A percentile compares a stretch with the other conserved stretches of the same genome.
Conservation (phyloP, 2,329 filamentous ascomycete genomes). For the Epichloe amarillans region DNA sequence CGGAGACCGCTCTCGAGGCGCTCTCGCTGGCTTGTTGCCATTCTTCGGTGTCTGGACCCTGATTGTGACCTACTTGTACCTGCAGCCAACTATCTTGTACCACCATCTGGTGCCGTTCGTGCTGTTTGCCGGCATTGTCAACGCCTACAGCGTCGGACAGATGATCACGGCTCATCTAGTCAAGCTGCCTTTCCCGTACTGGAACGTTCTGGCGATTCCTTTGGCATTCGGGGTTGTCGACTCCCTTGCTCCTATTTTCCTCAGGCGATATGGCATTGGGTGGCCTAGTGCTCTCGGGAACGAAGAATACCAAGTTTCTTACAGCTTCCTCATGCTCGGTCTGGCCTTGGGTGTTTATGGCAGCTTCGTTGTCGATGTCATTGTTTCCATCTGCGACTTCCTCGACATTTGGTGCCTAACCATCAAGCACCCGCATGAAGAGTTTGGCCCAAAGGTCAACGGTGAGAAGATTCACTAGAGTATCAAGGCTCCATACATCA, state of each 20-base stretch:
- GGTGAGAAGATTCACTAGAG: constrained; percentile 27
- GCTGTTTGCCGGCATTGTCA: constrained; percentile 78
- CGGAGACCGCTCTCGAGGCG: constrained; percentile 56
- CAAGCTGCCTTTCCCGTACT: constrained; percentile 76
- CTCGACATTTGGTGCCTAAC: constrained; percentile 97
- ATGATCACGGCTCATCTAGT: constrained; percentile 94
- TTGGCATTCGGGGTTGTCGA: constrained; percentile 69
- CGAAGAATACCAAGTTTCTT: constrained; percentile 78
- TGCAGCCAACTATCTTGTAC: constrained; percentile 73
- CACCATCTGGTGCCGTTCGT: constrained; percentile 80
- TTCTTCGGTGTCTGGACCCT: constrained; percentile 68
- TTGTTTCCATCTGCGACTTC: constrained; percentile 95
- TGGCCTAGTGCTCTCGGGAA: constrained; percentile 67
- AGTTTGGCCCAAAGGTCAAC: constrained; percentile 20
- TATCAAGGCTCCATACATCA: neutral
- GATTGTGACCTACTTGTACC: constrained; percentile 63
- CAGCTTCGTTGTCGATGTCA: constrained; percentile 93
- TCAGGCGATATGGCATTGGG: constrained; percentile 46
- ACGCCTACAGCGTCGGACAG: constrained; percentile 87
- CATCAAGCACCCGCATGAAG: constrained; percentile 69
- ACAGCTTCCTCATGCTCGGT: constrained; percentile 79
- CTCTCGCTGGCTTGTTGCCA: constrained; percentile 72
- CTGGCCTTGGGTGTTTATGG: constrained; percentile 83
- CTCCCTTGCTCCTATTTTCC: constrained; percentile 57
- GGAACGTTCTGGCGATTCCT: constrained; percentile 71